Base-by-base conservation (phyloP, 805 yeast species). In the Cyberlindnera sargentensis region DNA sequence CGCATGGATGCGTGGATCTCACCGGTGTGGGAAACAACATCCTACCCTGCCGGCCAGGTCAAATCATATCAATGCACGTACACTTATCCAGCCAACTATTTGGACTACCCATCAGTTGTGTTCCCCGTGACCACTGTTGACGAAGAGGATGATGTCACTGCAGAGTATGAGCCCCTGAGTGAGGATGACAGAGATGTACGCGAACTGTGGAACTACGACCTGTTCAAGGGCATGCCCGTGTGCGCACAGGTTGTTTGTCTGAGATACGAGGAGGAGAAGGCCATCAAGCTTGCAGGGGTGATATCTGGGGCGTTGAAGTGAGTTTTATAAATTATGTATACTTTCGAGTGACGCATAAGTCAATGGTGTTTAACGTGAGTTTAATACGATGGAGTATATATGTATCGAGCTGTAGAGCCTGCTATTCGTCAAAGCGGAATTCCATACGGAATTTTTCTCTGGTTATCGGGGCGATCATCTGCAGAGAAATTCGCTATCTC, bases 11-110 rank as follows among this genome's bases (percentile, higher is more conserved):
- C 81, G 55, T 71, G 84, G 48, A 61, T 84, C 35, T 72, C 82
- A 41, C 89, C 91, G 44, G 72, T 78, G 8, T 78, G 80, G 62
- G 75, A 73, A 46, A 80, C 82, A 48, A 80, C 80, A 40, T 62
- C 73, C 6, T 69, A 72, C 49, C 40, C 39, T 7, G 53, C 50
- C 2, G 73, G 86, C 89, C n/a, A 84, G 86, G 36, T 27, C 28
- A 72, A 71, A 41, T 75, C 82, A 24, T 76, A 73, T 39, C 69
- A 73, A 40, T 72, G 91, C 87, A 82, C 89, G 5, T 85, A 84
- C 67, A 82, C 91, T 6, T 65, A 86, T 3, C 70, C 82, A 49
- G 82, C 76, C 73, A 84, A 84, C 64, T 56, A 83, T 44, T 61
- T 83, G 47, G 93, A 85, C 60, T 71, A 76, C 54, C 88, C 93